Evolutionary conservation across 371 early-diverging fungal genomes (phyloP).

Genomic region (Mucor indicus): DNA sequence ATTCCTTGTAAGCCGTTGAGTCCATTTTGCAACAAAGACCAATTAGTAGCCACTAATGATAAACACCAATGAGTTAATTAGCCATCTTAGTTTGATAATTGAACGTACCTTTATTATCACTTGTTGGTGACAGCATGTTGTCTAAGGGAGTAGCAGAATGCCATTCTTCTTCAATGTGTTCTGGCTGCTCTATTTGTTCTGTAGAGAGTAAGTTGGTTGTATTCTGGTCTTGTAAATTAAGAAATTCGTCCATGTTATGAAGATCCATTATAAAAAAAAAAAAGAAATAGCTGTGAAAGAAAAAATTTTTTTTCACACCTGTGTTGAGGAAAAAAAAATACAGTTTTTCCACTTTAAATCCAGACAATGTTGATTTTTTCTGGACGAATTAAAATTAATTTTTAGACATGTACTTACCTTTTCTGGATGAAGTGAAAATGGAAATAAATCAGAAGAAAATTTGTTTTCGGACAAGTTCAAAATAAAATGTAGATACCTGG

Average conservation of each 20-base stretch:
- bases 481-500: too few species aligned
- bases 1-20: constrained; percentile 5
- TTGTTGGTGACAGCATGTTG: background rate
- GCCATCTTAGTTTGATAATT: too few species aligned
- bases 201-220: constrained; percentile 16
- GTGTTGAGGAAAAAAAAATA: background rate
- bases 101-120: background rate
- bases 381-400: too few species aligned
- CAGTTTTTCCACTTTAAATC: background rate
- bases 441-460: too few species aligned
- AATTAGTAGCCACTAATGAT: background rate
- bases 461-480: too few species aligned
- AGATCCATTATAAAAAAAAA: constrained; percentile 18
- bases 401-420: too few species aligned
- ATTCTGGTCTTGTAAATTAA: constrained; percentile 20
- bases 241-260: constrained; percentile 29
- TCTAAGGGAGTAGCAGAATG: constrained; percentile 13
- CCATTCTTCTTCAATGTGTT: constrained; percentile 10
- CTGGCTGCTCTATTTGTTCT: constrained; percentile 3
- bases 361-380: too few species aligned
- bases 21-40: constrained; percentile 14
- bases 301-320: too few species aligned
- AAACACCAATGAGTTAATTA: too few species aligned
- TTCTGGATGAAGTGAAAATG: too few species aligned
- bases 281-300: background rate